Conservation (phyloP, 1,139 yeast species). For the Candida sp. region DNA sequence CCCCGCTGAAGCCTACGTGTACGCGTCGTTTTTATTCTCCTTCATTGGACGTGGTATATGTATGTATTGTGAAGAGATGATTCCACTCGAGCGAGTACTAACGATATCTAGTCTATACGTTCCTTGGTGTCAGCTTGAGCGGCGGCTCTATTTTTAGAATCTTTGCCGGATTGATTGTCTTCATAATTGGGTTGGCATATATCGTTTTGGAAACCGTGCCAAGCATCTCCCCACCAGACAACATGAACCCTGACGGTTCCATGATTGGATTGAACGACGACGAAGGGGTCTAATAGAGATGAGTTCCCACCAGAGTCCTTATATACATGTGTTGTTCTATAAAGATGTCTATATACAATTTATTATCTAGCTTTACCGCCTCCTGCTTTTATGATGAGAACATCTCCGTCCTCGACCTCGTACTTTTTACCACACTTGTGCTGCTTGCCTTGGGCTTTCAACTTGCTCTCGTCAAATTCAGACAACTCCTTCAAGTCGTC, state of each 20-base stretch:
- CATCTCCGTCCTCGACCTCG: slow-evolving; percentile 78
- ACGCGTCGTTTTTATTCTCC: slow-evolving; percentile 82
- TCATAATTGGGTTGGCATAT: slow-evolving; percentile 61
- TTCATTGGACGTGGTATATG: slow-evolving; percentile 84
- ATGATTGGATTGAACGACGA: slow-evolving; percentile 49
- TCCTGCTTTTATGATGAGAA: slow-evolving; percentile 62
- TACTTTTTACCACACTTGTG: slow-evolving; percentile 74
- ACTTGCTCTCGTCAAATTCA: slow-evolving; percentile 44
- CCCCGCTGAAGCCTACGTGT: slow-evolving; percentile 69
- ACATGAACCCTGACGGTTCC: slow-evolving; percentile 64
- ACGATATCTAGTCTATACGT: slow-evolving; percentile 53
- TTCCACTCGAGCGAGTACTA: slow-evolving; percentile 15
- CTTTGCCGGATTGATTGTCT: slow-evolving; percentile 59
- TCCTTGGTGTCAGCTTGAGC: slow-evolving; percentile 66
- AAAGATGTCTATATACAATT: not conserved
- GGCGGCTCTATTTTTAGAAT: slow-evolving; percentile 61
- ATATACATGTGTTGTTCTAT: not conserved
- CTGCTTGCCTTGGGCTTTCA: slow-evolving; percentile 55
- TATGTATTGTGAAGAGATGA: slow-evolving; percentile 30
- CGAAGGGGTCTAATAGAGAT: slow-evolving; percentile 1
- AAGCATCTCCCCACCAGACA: slow-evolving; percentile 72
- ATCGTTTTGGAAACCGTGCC: slow-evolving; percentile 71
- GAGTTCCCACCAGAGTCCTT: not conserved
- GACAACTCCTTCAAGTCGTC: slow-evolving; percentile 53
- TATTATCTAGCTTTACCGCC: slow-evolving; percentile 34